Evolutionary conservation across 495 filamentous ascomycete species (phyloP).

Genomic region (Rhypophila decipiens): DNA sequence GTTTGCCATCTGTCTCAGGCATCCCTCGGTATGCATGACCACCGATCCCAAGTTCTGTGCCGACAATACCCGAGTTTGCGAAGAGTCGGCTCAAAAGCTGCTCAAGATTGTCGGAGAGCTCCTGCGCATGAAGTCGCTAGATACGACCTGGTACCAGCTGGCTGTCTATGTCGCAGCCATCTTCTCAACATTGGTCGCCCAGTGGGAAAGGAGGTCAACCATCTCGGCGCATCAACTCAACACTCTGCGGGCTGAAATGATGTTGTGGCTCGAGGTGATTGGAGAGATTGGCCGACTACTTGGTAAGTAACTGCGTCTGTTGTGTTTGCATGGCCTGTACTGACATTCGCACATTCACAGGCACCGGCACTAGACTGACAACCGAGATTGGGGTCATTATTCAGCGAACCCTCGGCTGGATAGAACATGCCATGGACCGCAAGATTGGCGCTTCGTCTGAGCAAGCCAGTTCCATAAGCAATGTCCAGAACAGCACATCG

Average conservation of each 20-base stretch:
- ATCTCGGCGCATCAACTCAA: slow-evolving; percentile 48
- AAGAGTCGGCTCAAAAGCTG: slow-evolving; percentile 58
- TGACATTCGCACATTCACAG: slow-evolving; percentile 11
- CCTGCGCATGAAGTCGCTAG: slow-evolving; percentile 58
- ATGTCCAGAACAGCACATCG: not conserved
- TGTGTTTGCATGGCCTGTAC: not conserved
- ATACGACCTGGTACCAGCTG: slow-evolving; percentile 73
- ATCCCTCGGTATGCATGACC: slow-evolving; percentile 64
- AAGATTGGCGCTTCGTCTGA: slow-evolving; percentile 11
- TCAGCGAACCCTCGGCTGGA: slow-evolving; percentile 37
- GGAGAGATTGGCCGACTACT: slow-evolving; percentile 56
- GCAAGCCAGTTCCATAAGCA: slow-evolving; percentile 9
- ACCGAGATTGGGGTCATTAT: slow-evolving; percentile 33
- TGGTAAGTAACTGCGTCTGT: slow-evolving; percentile 37
- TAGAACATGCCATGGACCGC: slow-evolving; percentile 34
- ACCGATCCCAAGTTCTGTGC: slow-evolving; percentile 52
- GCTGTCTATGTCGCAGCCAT: slow-evolving; percentile 68
- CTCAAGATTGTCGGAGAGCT: slow-evolving; percentile 53
- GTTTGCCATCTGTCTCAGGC: slow-evolving; percentile 51
- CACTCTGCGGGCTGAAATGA: slow-evolving; percentile 59
- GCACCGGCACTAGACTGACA: slow-evolving; percentile 28
- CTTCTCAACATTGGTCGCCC: slow-evolving; percentile 63
- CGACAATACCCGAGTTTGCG: slow-evolving; percentile 61
- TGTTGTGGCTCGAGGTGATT: slow-evolving; percentile 60
- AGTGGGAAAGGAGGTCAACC: slow-evolving; percentile 58